These are phyloP conservation scores for Tuber calosporum DNA, from an alignment of 495 filamentous ascomycete genomes.

Conservation along the genomic window DNA sequence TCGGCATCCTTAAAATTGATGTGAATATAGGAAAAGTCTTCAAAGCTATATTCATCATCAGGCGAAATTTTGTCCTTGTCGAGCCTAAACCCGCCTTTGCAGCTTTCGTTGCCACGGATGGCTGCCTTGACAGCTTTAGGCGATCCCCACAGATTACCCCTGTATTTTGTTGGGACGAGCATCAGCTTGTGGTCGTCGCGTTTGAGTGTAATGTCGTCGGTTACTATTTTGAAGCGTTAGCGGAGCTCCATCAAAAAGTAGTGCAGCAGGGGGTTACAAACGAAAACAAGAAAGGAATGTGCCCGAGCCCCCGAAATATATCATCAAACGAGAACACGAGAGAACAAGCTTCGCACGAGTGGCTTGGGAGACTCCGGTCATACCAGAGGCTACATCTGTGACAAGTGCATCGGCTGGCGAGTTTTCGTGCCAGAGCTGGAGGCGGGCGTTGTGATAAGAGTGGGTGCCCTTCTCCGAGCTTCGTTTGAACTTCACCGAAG, in stretches of 20 bases:
- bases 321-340: slow-evolving; percentile 22
- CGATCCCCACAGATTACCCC: slow-evolving; percentile 5
- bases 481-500: slow-evolving; percentile 17
- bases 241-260: not conserved
- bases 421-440: slow-evolving; percentile 28
- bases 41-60: slow-evolving; percentile 17
- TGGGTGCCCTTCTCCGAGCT: slow-evolving; percentile 16
- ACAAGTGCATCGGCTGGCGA: slow-evolving; percentile 15
- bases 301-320: slow-evolving; percentile 21
- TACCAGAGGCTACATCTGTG: slow-evolving; percentile 16
- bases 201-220: slow-evolving; percentile 23
- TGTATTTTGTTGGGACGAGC: slow-evolving; percentile 22
- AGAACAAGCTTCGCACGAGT: slow-evolving; percentile 15
- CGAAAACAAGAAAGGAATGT: slow-evolving; percentile 23
- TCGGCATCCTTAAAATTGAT: slow-evolving; percentile 19
- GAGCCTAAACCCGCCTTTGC: slow-evolving; percentile 22
- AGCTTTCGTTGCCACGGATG: slow-evolving; percentile 10
- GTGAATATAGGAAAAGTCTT: slow-evolving; percentile 22
- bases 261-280: not conserved
- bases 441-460: slow-evolving; percentile 16
- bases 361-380: slow-evolving; percentile 21
- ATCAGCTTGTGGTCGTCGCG: slow-evolving; percentile 15
- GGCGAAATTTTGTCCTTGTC: slow-evolving; percentile 23
- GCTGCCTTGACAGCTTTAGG: slow-evolving; percentile 16
- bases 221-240: slow-evolving; percentile 17